Percentiles rank a stretch among this genome's conserved stretches.
Conservation (phyloP, 306 rosid genomes). For the Leucaena leucocephala region DNA sequence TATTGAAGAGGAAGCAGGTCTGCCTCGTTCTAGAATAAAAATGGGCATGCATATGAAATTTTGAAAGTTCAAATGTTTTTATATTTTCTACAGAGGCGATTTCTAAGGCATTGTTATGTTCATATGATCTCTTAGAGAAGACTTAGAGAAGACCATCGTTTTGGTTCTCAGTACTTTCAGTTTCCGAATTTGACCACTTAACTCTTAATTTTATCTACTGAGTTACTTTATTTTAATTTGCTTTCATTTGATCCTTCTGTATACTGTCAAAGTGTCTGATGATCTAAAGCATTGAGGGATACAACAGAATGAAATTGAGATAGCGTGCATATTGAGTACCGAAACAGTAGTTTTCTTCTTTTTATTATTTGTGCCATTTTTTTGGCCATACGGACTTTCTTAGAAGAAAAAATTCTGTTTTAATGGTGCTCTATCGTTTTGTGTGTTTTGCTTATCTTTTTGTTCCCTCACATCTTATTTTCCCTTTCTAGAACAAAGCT, state of each 20-base stretch:
- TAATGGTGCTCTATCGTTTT: background rate
- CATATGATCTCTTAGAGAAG: background rate
- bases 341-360: background rate
- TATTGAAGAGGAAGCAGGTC: slow-evolving; percentile 94
- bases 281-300: background rate
- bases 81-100: background rate
- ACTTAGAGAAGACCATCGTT: background rate
- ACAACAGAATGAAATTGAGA: background rate
- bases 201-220: background rate
- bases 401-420: background rate
- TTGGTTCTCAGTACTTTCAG: background rate
- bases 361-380: background rate
- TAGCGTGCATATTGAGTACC: background rate
- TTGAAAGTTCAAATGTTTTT: background rate
- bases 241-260: background rate
- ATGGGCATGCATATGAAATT: slow-evolving; percentile 10
- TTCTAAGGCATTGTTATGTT: slow-evolving; percentile 15
- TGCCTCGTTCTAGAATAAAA: slow-evolving; percentile 28
- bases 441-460: slow-evolving; percentile 6
- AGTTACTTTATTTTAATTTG: background rate
- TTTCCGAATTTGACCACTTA: background rate
- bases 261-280: background rate
- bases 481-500: slow-evolving; percentile 10
- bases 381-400: background rate
- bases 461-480: background rate